These are phyloP conservation scores for Polyplosphaeria fusca DNA, from an alignment of 495 filamentous ascomycete species.

Conservation along the genomic window DNA sequence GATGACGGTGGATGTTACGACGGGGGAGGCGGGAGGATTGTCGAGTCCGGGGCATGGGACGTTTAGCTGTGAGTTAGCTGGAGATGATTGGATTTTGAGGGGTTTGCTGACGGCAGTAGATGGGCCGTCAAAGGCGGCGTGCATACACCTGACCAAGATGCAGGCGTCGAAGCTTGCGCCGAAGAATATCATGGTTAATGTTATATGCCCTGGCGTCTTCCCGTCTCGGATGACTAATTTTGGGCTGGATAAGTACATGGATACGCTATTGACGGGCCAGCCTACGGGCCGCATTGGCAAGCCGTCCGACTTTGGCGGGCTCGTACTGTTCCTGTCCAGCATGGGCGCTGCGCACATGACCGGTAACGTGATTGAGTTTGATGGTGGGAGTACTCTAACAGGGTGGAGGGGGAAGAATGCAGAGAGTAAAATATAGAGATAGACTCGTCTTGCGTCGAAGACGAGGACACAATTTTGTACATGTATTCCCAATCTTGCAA, in stretches of 20 bases:
- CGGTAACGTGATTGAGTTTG: slow-evolving; percentile 40
- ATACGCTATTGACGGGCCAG: slow-evolving; percentile 36
- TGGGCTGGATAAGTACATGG: slow-evolving; percentile 37
- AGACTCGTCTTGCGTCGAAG: no score
- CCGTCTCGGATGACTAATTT: slow-evolving; percentile 40
- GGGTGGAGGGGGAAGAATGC: slow-evolving; percentile 35
- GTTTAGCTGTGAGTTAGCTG: slow-evolving; percentile 30
- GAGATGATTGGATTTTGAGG: background rate
- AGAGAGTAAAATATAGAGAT: slow-evolving; percentile 31
- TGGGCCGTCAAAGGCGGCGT: slow-evolving; percentile 40
- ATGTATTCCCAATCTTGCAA: no score
- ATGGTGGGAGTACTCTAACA: slow-evolving; percentile 37
- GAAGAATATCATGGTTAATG: slow-evolving; percentile 39
- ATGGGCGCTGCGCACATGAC: slow-evolving; percentile 39
- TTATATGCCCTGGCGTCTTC: slow-evolving; percentile 42
- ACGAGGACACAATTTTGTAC: no score
- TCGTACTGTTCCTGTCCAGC: slow-evolving; percentile 38
- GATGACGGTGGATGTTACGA: slow-evolving; percentile 39
- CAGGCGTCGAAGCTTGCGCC: slow-evolving; percentile 40
- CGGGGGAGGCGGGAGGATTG: slow-evolving; percentile 36
- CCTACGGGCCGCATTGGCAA: slow-evolving; percentile 40
- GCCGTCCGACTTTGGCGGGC: slow-evolving; percentile 39
- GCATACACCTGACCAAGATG: slow-evolving; percentile 41
- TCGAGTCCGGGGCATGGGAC: slow-evolving; percentile 36
- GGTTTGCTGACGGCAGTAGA: slow-evolving; percentile 13